Conservation (phyloP, 306 rosid genomes). For the Bauhinia variegata region DNA sequence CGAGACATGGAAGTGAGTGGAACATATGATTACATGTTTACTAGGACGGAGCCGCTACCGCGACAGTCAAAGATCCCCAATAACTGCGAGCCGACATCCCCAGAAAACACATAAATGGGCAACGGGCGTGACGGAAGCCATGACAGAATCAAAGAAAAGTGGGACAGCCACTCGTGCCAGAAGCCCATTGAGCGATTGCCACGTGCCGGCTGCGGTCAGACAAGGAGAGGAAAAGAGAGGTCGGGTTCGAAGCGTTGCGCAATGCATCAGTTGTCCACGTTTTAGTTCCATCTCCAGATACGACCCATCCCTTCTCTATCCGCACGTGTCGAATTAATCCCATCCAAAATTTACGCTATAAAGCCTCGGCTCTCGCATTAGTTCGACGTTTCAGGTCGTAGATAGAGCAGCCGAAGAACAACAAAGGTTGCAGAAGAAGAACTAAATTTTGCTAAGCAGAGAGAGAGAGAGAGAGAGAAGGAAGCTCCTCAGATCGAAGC, state of each 20-base stretch:
- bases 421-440: not conserved
- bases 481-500: not conserved
- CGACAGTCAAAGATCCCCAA: slow-evolving; percentile 47
- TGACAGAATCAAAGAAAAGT: slow-evolving; percentile 49
- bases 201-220: slow-evolving; percentile 43
- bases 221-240: not conserved
- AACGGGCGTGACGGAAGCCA: slow-evolving; percentile 57
- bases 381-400: slow-evolving; percentile 14
- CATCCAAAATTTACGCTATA: slow-evolving; percentile 21
- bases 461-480: not conserved
- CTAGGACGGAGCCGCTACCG: slow-evolving; percentile 16
- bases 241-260: slow-evolving; percentile 5
- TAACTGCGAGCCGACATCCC: slow-evolving; percentile 21
- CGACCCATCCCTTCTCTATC: slow-evolving; percentile 1
- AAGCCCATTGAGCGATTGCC: not conserved
- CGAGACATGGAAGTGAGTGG: not conserved
- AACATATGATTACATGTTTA: not conserved
- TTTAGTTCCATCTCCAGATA: slow-evolving; percentile 11
- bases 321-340: slow-evolving; percentile 46
- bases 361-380: not conserved
- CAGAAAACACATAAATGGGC: not conserved
- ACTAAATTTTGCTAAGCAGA: too few relatives aligned
- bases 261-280: not conserved
- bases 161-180: not conserved
- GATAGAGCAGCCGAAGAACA: not conserved